phyloP scores from a whole-genome alignment of 306 rosid species.

The Quercus rubra region DNA sequence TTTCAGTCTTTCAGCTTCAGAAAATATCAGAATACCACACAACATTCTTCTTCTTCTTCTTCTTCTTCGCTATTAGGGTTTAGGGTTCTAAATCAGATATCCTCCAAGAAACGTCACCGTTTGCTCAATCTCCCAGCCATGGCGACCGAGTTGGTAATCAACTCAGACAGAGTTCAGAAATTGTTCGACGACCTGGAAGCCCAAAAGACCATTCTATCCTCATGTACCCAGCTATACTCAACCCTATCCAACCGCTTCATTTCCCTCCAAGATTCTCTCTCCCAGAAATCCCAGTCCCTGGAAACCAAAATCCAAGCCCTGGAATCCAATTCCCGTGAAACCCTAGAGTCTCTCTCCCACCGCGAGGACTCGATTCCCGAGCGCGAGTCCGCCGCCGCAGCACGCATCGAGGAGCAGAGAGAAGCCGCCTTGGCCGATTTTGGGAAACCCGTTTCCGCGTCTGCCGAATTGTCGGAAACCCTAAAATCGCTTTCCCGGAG shows the following conservation, averaged over 20 bases:
- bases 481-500: constrained; percentile 53
- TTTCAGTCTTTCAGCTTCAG: neutral
- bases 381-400: constrained; percentile 52
- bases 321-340: constrained; percentile 35
- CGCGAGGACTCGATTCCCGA: constrained; percentile 58
- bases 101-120: neutral
- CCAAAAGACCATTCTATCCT: constrained; percentile 43
- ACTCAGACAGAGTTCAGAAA: constrained; percentile 39
- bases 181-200: constrained; percentile 63
- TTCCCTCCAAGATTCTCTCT: constrained; percentile 47
- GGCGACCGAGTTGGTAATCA: constrained; percentile 44
- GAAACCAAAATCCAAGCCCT: constrained; percentile 53
- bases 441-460: constrained; percentile 6
- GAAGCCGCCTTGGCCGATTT: constrained; percentile 51
- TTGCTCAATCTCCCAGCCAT: constrained; percentile 17
- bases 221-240: constrained; percentile 55
- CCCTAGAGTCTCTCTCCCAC: constrained; percentile 43
- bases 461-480: constrained; percentile 36
- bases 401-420: constrained; percentile 48
- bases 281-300: constrained; percentile 52
- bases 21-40: neutral
- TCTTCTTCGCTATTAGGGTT: constrained; percentile 28
- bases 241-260: constrained; percentile 47
- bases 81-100: neutral
- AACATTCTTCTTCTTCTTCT: neutral